Base-by-base conservation (phyloP, 2,329 filamentous ascomycete genomes). In the Aspergillus felis region DNA sequence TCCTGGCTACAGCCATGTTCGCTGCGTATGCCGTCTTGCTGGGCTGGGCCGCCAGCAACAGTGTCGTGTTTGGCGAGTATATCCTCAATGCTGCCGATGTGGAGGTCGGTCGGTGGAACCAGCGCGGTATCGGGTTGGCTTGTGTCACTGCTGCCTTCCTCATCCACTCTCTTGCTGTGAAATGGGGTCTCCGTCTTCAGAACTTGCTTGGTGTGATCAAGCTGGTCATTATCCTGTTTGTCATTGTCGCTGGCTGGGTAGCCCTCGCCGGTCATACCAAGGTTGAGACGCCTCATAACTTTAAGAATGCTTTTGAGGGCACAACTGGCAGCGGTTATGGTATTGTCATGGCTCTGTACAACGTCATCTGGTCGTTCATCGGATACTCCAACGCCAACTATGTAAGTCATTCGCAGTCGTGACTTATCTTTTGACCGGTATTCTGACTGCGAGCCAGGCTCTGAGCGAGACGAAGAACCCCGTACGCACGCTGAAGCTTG, bases 341-440 rank as follows among this genome's bases (percentile, higher is more conserved):
- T 27, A 71, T 86, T n/a, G 81, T 84, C 1, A 85, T 79, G 57
- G 84, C 84, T 0, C 66, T 88, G 41, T 82, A 85, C 59, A 86
- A 81, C 57, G 84, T 87, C 55, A 80, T 84, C 29, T 87, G 85
- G 68, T 83, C 83, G 0, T 87, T 86, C 54, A 75, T 79, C 3
- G 85, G 85, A 2, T 87, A 82, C 62, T 77, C 80, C 6, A 87
- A 87, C 66, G 82, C 84, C 0, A 87, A 87, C 72, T 87, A 87
- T 68, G 79, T 81, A 60, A 69, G 78, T 66, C 17, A 44, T 29
- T 46, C 46, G n/a, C 52, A 27, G 68, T 32, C 32, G 32, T 38
- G 32, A 38, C 14, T 38, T 38, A 17, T 38, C 14, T n/a, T 17
- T 17, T 17, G 5, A 38, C 32, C 1, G 32, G 32, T 38, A 35